Percentiles rank a stretch among this genome's conserved stretches.
Evolutionary conservation across 768 basidiomycete genomes (phyloP).

Genomic region (Floccularia luteovirens): DNA sequence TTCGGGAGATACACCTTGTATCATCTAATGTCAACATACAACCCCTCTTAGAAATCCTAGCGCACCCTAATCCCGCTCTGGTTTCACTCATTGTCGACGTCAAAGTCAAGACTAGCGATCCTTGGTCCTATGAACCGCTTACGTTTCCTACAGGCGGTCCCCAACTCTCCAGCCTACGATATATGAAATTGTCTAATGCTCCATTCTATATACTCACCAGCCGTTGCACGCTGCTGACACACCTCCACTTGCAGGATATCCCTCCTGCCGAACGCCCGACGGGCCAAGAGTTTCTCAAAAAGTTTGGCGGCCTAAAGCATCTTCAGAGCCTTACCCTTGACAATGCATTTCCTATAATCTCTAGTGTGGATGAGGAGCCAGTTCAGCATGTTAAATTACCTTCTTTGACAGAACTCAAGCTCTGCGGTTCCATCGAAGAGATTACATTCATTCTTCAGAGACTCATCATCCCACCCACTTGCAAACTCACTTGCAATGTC

Average conservation of each 20-base stretch:
- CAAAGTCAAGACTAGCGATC: constrained; percentile 15
- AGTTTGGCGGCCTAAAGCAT: constrained; percentile 21
- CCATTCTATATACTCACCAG: constrained; percentile 29
- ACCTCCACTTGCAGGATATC: constrained; percentile 26
- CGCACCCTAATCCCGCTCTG: constrained; percentile 24
- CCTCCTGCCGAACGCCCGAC: constrained; percentile 27
- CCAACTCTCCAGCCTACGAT: constrained; percentile 19
- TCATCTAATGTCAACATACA: constrained; percentile 25
- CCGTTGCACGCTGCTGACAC: constrained; percentile 25
- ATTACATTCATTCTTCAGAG: constrained; percentile 20
- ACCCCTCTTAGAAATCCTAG: constrained; percentile 23
- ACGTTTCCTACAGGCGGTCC: constrained; percentile 19
- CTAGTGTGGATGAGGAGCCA: constrained; percentile 9
- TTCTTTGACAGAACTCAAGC: constrained; percentile 17
- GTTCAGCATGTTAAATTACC: too few species aligned
- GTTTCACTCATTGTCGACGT: constrained; percentile 26
- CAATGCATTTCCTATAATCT: constrained; percentile 23
- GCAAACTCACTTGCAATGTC: constrained; percentile 16
- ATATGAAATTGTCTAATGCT: constrained; percentile 24
- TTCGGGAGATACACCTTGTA: constrained; percentile 24
- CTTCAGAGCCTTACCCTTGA: constrained; percentile 26
- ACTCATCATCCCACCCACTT: constrained; percentile 17
- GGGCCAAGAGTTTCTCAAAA: constrained; percentile 20
- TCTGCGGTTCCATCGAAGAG: constrained; percentile 24
- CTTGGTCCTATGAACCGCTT: constrained; percentile 1